Evolutionary conservation across 371 early-diverging fungal species (phyloP), one percentile per base, ranked within the genome.

Genomic region (Mucor velutinosus): DNA sequence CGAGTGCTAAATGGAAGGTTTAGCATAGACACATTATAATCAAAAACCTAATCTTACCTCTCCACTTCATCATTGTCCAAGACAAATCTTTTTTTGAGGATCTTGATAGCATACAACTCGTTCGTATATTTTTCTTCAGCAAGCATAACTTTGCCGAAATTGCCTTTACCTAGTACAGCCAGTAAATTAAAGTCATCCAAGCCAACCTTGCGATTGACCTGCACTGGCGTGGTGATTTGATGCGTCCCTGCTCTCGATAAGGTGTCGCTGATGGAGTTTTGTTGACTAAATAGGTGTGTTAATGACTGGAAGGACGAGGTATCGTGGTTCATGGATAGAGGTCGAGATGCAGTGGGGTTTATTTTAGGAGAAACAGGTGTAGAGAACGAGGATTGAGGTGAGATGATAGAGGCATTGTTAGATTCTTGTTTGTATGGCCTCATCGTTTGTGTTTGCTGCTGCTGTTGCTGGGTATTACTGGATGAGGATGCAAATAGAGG

Each of bases 41-140:
- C n/a, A n/a, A n/a, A 35, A 12, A 35, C 37, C 33, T 35, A 19
- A 19, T 17, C 32, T 62, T 73, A 86, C 86, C 87, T 87, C 67
- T 93, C 96, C 12, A 97, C 90, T 76, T 98, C 97, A 77, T 97
- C 96, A 70, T 92, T 89, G 66, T 96, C 92, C 58, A 95, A 84
- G 39, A 98, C 93, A 67, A 92, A 93, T 67, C 96, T 92, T 79
- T 99, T 99, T 79, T 98, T 98, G n/a, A 99, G 77, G 0, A 98
- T 94, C 80, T 99, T 99, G 78, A 99, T 94, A 8, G 99, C 99
- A 73, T 95, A 96, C 7, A 94, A 79, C 23, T 91, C 84, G 51
- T 87, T 84, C 10, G 89, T 89, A 58, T 77, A 68, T 73, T 93
- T 93, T 67, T 98, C 94, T 78, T 95, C 94, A 1, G 98, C 94